Conservation (phyloP, 2,329 filamentous ascomycete genomes). For the Alternaria hordeiaustralica region DNA sequence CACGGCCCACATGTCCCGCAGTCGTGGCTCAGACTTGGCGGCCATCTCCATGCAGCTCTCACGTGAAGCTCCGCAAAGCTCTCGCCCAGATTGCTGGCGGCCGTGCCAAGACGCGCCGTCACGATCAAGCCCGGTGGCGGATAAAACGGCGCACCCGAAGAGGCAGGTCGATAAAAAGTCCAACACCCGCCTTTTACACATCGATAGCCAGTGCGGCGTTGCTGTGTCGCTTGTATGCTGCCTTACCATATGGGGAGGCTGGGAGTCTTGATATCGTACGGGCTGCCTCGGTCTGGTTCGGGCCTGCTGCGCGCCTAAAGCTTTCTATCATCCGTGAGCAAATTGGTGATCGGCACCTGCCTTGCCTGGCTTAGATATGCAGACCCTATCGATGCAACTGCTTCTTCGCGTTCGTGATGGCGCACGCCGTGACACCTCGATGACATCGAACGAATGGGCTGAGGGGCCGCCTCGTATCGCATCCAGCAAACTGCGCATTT, state of each 20-base stretch:
- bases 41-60: slow-evolving; percentile 5
- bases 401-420: slow-evolving; percentile 1
- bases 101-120: slow-evolving; percentile 5
- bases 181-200: slow-evolving; percentile 5
- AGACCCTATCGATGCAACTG: neutral
- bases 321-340: neutral
- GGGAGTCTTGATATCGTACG: neutral
- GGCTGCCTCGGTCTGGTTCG: slow-evolving; percentile 4
- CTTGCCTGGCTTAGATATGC: slow-evolving; percentile 9
- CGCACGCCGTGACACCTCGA: neutral
- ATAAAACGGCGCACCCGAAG: slow-evolving; percentile 17
- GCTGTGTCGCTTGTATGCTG: neutral
- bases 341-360: slow-evolving; percentile 13
- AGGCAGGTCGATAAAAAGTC: slow-evolving; percentile 20
- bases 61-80: slow-evolving; percentile 7
- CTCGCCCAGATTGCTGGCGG: slow-evolving; percentile 21
- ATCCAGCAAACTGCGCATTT: neutral
- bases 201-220: neutral
- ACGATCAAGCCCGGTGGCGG: slow-evolving; percentile 4
- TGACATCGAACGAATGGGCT: neutral
- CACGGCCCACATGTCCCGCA: slow-evolving; percentile 18
- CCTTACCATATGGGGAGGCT: neutral
- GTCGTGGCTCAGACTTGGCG: slow-evolving; percentile 24
- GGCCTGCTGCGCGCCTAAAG: neutral
- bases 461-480: neutral